Evolutionary conservation across 306 rosid species (phyloP), one percentile per base, ranked within the genome.

Genomic region (Abrus precatorius): DNA sequence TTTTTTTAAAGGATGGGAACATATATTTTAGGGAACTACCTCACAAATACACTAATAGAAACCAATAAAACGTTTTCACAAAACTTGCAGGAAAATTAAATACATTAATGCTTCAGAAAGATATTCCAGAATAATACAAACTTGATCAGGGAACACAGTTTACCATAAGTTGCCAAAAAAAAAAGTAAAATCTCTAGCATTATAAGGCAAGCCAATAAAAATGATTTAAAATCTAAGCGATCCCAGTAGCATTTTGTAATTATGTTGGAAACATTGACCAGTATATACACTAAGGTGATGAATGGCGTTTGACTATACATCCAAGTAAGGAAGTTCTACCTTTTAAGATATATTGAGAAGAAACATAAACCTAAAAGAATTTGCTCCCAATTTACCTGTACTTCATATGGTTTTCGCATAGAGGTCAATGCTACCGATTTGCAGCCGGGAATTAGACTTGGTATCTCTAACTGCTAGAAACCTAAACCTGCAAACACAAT

Each of bases 341-440:
- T 72, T 60, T 75, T 34, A 61, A 41, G 14, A 5, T 14, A 33
- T 43, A 40, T 54, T 33, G 68, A 47, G 43, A 64, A 72, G 20
- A 55, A 54, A 69, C 32, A 3, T 11, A 65, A 68, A 64, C 55
- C 50, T 49, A 6, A 38, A 61, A 43, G 4, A 41, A 5, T 61
- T 32, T 64, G 65, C 71, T 50, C 34, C 44, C 27, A 70, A 40
- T 59, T 68, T 6, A 20, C 75, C 76, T 55, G 55, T 34, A 56
- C 12, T 80, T 77, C 36, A 84, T 27, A 12, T 33, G 71, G 77
- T 59, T 77, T 75, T 81, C 11, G 89, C 84, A 72, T 86, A 95
- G 77, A 95, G 90, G 80, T 95, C 97, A 82, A 95, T 90, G 89
- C 93, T 91, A 45, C 96, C 96, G 32, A 95, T 48, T 88, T 95